Conservation (phyloP, 2,329 filamentous ascomycete genomes). For the Myriosclerotinia scirpicola region DNA sequence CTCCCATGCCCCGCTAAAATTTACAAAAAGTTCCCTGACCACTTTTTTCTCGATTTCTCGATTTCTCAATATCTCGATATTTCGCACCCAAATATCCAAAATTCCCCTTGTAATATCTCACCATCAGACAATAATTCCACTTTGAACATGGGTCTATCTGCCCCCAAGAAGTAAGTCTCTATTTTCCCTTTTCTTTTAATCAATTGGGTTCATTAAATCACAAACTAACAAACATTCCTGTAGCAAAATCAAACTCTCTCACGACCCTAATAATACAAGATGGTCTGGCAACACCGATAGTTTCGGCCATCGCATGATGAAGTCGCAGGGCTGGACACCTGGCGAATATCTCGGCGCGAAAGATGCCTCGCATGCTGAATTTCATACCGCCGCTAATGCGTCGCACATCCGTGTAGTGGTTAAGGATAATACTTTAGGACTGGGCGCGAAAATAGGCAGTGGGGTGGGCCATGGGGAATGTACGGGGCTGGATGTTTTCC, state of each 20-base stretch:
- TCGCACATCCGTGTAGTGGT: slow-evolving; percentile 82
- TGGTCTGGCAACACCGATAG: slow-evolving; percentile 81
- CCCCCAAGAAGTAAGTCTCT: slow-evolving; percentile 59
- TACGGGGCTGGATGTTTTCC: slow-evolving; percentile 84
- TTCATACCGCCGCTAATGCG: slow-evolving; percentile 77
- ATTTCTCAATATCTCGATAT: slow-evolving; percentile 5
- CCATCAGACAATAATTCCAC: background rate
- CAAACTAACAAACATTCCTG: slow-evolving; percentile 47
- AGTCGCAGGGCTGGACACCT: slow-evolving; percentile 85
- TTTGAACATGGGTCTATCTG: slow-evolving; percentile 64
- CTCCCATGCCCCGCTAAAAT: slow-evolving; percentile 16
- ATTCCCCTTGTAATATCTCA: background rate
- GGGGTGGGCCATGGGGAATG: slow-evolving; percentile 66
- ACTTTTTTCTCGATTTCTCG: slow-evolving; percentile 20
- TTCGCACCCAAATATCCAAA: background rate
- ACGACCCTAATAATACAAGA: slow-evolving; percentile 93
- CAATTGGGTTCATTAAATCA: background rate
- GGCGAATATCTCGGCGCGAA: slow-evolving; percentile 79
- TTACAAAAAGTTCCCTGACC: slow-evolving; percentile 23
- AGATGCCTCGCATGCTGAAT: slow-evolving; percentile 70
- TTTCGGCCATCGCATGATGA: slow-evolving; percentile 88
- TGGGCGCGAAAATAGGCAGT: slow-evolving; percentile 77
- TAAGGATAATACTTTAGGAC: slow-evolving; percentile 87
- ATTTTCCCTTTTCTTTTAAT: slow-evolving; percentile 30
- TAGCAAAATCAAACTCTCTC: slow-evolving; percentile 64